Percentiles rank a stretch among this genome's conserved stretches.
Conservation (phyloP, 495 filamentous ascomycete species). For the Elaphomyces granulatus region DNA sequence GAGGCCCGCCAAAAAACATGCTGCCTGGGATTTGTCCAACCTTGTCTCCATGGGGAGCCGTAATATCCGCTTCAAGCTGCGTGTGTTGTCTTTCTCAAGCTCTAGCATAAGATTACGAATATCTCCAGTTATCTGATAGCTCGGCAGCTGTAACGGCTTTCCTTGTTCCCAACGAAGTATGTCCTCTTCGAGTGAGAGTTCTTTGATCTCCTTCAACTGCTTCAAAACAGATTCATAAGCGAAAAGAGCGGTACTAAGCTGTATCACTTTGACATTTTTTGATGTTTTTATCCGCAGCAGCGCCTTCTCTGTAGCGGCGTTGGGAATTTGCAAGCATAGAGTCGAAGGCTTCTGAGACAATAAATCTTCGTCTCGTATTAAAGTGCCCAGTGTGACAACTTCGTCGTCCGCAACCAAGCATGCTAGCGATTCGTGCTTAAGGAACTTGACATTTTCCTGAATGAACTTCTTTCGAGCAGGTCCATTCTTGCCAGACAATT, state of each 20-base stretch:
- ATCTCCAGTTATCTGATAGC: too few relatives aligned
- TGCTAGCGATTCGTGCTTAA: slow-evolving; percentile 47
- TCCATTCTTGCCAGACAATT: too few relatives aligned
- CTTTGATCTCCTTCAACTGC: slow-evolving; percentile 40
- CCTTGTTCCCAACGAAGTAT: slow-evolving; percentile 28
- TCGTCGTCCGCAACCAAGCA: slow-evolving; percentile 39
- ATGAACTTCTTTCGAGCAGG: slow-evolving; percentile 36
- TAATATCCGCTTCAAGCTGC: slow-evolving; percentile 21
- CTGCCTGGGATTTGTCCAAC: slow-evolving; percentile 45
- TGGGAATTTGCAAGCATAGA: slow-evolving; percentile 40
- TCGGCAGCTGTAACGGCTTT: too few relatives aligned
- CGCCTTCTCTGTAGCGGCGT: slow-evolving; percentile 25
- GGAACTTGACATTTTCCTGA: slow-evolving; percentile 30
- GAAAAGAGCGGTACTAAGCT: slow-evolving; percentile 53
- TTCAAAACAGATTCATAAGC: slow-evolving; percentile 56
- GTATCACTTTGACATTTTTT: slow-evolving; percentile 28
- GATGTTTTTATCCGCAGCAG: slow-evolving; percentile 27
- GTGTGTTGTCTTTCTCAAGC: slow-evolving; percentile 12
- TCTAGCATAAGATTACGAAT: too few relatives aligned
- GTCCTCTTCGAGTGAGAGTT: slow-evolving; percentile 38
- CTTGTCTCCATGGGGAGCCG: slow-evolving; percentile 16
- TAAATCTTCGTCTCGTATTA: slow-evolving; percentile 42
- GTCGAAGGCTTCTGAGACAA: slow-evolving; percentile 33
- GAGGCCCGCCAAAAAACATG: slow-evolving; percentile 42
- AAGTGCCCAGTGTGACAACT: slow-evolving; percentile 45